Percentiles rank a stretch among this genome's conserved stretches.
These are phyloP conservation scores for Phialophora tarda DNA, from an alignment of 2,329 filamentous ascomycete species.

Conservation along the genomic window DNA sequence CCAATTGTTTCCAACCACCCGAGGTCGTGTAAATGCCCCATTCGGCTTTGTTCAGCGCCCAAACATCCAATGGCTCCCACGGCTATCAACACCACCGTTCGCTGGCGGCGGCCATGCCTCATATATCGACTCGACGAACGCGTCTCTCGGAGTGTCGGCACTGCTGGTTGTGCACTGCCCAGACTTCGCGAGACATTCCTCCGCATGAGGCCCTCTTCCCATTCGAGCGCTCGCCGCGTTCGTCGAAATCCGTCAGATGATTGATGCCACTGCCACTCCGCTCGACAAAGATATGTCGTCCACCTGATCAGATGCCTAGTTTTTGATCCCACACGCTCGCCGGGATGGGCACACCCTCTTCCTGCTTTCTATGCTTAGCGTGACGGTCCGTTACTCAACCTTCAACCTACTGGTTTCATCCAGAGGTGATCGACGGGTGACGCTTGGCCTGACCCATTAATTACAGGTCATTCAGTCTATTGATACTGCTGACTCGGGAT, in stretches of 20 bases:
- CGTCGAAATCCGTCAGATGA: slow-evolving; percentile 20
- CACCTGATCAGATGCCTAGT: slow-evolving; percentile 19
- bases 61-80: slow-evolving; percentile 1
- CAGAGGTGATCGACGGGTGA: not conserved
- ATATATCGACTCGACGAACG: not conserved
- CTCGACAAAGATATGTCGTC: slow-evolving; percentile 5
- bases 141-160: not conserved
- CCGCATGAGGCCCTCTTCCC: not conserved
- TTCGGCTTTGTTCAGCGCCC: not conserved
- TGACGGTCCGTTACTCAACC: slow-evolving; percentile 1
- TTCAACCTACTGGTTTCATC: not conserved
- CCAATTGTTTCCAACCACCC: slow-evolving; percentile 14
- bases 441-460: not conserved
- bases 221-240: slow-evolving; percentile 11
- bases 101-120: not conserved
- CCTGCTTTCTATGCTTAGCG: not conserved
- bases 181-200: slow-evolving; percentile 6
- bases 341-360: slow-evolving; percentile 3
- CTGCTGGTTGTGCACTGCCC: not conserved
- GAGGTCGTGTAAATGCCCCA: slow-evolving; percentile 4
- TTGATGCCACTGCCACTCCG: slow-evolving; percentile 6
- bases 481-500: slow-evolving; percentile 8
- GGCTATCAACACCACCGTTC: not conserved
- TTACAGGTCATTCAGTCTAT: not conserved
- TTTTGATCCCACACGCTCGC: not conserved